These are phyloP conservation scores for Pseudogymnoascus sp. DNA, from an alignment of 2,329 filamentous ascomycete species.

Conservation along the genomic window DNA sequence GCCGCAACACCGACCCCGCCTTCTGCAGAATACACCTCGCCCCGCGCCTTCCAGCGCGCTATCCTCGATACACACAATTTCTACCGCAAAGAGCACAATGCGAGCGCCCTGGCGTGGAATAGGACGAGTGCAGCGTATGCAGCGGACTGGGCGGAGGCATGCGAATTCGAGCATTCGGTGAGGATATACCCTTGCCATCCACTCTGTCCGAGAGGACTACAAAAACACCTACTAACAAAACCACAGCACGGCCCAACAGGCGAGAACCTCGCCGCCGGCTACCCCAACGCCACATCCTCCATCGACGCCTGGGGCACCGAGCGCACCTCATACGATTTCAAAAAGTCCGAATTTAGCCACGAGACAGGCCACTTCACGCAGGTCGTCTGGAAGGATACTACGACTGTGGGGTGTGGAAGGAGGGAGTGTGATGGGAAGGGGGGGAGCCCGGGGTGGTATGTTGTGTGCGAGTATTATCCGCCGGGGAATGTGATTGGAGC, in stretches of 20 bases:
- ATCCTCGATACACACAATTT: slow-evolving; percentile 58
- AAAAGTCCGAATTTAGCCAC: slow-evolving; percentile 45
- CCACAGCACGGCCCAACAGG: slow-evolving; percentile 52
- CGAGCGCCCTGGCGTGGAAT: slow-evolving; percentile 54
- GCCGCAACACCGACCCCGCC: not conserved
- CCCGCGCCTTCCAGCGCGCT: slow-evolving; percentile 36
- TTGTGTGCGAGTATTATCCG: slow-evolving; percentile 64
- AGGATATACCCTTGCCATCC: slow-evolving; percentile 11
- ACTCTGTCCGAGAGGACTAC: not conserved
- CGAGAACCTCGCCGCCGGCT: slow-evolving; percentile 67
- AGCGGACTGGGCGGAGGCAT: slow-evolving; percentile 36
- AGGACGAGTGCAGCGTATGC: slow-evolving; percentile 49
- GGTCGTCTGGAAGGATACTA: slow-evolving; percentile 60
- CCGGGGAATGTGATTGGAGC: slow-evolving; percentile 51
- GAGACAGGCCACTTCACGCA: slow-evolving; percentile 65
- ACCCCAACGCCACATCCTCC: slow-evolving; percentile 46
- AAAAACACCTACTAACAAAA: not conserved
- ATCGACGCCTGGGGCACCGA: slow-evolving; percentile 62
- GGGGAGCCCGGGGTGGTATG: slow-evolving; percentile 45
- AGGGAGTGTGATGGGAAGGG: slow-evolving; percentile 31
- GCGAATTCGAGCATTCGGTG: slow-evolving; percentile 45
- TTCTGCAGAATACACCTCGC: slow-evolving; percentile 30
- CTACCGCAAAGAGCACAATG: slow-evolving; percentile 56
- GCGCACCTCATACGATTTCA: slow-evolving; percentile 49
- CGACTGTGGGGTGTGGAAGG: slow-evolving; percentile 45